Percentiles rank a stretch among this genome's conserved stretches.
Conservation (phyloP, 2,329 filamentous ascomycete species). For the Fusarium aywerte region DNA sequence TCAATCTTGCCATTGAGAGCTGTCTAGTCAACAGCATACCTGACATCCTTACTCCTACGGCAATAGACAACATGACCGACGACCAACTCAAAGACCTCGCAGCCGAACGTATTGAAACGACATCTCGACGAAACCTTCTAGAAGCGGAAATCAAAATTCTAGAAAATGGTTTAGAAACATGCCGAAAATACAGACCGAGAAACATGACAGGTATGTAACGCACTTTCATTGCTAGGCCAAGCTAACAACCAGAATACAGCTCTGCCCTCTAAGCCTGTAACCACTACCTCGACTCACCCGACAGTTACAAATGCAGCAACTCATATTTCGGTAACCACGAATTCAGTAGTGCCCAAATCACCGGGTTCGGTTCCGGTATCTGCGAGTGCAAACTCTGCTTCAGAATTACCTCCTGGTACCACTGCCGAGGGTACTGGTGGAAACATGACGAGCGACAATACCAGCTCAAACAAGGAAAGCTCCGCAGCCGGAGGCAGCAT, state of each 20-base stretch:
- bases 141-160: background rate
- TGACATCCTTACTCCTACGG: conserved; percentile 54
- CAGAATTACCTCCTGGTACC: too few species aligned
- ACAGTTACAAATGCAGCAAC: too few species aligned
- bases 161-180: background rate
- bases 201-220: background rate
- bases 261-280: background rate
- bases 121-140: background rate
- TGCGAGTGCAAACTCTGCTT: too few species aligned
- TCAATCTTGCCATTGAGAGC: conserved; percentile 60
- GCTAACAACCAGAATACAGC: background rate
- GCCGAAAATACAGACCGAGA: background rate
- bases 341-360: too few species aligned
- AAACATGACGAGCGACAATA: too few species aligned
- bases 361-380: too few species aligned
- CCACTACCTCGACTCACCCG: fast-evolving
- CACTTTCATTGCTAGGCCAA: too few species aligned
- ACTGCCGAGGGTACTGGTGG: too few species aligned
- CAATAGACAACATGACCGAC: conserved; percentile 39
- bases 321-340: too few species aligned
- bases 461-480: too few species aligned
- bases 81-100: background rate
- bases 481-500: too few species aligned
- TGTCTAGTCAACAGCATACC: conserved; percentile 57
- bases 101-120: background rate